Evolutionary conservation across 306 rosid species (phyloP), one percentile per base, ranked within the genome.

Genomic region (Morella rubra): DNA sequence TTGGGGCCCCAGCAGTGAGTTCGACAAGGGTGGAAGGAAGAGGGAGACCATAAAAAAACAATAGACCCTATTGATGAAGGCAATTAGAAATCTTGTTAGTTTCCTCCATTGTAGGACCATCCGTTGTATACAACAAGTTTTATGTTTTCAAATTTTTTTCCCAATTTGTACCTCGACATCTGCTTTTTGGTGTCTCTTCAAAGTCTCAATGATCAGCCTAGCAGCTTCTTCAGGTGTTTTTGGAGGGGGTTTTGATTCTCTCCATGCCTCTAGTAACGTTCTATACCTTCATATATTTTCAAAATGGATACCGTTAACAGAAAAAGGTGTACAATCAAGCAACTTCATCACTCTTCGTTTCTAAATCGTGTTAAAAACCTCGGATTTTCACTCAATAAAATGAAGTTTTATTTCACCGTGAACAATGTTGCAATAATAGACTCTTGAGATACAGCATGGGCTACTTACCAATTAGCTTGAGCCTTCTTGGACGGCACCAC

Each of bases 401-500:
- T 40, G 50, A 13, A 65, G 16, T 32, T 41, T 42, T 5, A 20
- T 56, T 56, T 20, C 32, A 22, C 13, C 40, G 3, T 13, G 16
- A 58, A 58, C 14, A 54, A 8, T n/a, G 7, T 54, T 53, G 7
- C 8, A 18, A 53, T 53, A 53, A 53, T n/a, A 41, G 10, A 20
- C 51, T 0, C 5, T 40, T 32, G 61, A 12, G 13, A 69, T 5
- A 56, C 8, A 59, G 42, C 44, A 16, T 37, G 3, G 14, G 19
- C 14, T 69, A 18, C 15, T 54, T 77, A 94, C 99, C 99, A 95
- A 58, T 92, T 95, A 81, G 92, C 92, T 75, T 95, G 99, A 67
- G 97, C 97, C 69, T 88, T 95, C 86, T 81, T 90, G 61, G 99
- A 95, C 49, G 99, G 89, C 59, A 79, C 91, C 14, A 95, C 99